Base-by-base conservation (phyloP, 768 basidiomycete species). In the Rhodotorula diobovata region DNA sequence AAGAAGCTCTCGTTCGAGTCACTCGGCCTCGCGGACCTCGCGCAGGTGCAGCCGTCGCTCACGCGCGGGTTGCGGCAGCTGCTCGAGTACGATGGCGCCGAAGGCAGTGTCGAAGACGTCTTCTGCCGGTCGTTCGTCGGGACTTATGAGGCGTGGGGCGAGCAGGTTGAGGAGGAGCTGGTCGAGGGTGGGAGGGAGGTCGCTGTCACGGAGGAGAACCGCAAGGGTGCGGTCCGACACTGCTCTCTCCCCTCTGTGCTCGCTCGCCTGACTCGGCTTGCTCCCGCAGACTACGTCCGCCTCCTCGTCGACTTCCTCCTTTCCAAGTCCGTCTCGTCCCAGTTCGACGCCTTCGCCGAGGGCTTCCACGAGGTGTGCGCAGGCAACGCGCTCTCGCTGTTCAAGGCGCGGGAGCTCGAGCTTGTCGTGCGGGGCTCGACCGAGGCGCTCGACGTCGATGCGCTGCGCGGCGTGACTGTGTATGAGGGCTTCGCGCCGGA, bases 41-140 rank as follows among this genome's bases (percentile, higher is more conserved):
- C 89, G 73, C 84, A 86, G 16, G 83, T 90, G 39, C 88, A 88
- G 76, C 85, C 86, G 16, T 87, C 88, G 41, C 80, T 90, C 20
- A 85, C 88, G 76, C 83, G 88, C 21, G 88, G 89, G 23, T 79
- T 91, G 68, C 82, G 83, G 34, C 88, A 87, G 87, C 89, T 90
- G 87, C 79, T 91, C 87, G 70, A 68, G 14, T 65, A 48, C 16
- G 88, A 78, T 75, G 87, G 86, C 75, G 69, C 43, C 30, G 83
- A 89, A 1, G 48, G 48, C 6, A 50, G 23, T 28, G 87, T 90
- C 56, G 89, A 90, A 78, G 67, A 70, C 11, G 68, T 69, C 23
- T 70, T 72, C 32, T 72, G 65, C 35, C 39, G 72, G 14, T n/a
- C 45, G 23, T 76, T 74, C 20, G 76, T 76, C 5, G 76, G 67